Conservation (phyloP, 1,284 basidiomycete species). For the Fomitopsis palustris region DNA sequence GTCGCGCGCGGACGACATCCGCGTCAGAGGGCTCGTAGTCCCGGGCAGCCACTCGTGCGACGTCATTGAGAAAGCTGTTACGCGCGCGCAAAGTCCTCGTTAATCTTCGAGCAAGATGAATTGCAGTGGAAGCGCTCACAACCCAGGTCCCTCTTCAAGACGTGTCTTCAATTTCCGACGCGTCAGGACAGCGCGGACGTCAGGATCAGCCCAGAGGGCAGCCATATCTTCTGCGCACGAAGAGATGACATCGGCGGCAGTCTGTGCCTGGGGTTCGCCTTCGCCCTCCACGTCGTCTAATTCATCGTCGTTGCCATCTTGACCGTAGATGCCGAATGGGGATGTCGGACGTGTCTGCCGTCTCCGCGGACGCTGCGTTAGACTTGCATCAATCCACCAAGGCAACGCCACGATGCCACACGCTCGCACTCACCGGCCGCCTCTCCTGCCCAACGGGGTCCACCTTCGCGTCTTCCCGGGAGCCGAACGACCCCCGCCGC, state of each 20-base stretch:
- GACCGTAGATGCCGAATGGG: neutral
- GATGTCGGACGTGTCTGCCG: constrained; percentile 1
- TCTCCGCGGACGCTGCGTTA: neutral
- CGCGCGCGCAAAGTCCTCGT: neutral
- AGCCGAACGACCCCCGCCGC: constrained; percentile 3
- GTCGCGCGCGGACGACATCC: constrained; percentile 66
- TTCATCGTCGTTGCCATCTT: neutral
- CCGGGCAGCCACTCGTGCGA: constrained; percentile 54
- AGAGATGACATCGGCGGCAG: constrained; percentile 46
- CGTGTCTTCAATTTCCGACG: constrained; percentile 39
- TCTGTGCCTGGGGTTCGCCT: constrained; percentile 33
- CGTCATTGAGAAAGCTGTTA: constrained; percentile 52
- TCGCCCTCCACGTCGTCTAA: neutral
- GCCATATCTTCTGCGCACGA: constrained; percentile 61
- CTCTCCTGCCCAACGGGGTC: neutral
- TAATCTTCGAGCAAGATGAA: constrained; percentile 17
- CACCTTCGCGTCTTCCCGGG: constrained; percentile 7
- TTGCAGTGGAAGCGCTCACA: constrained; percentile 43
- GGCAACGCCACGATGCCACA: neutral
- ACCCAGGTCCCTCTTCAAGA: constrained; percentile 65
- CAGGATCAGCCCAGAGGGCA: constrained; percentile 58
- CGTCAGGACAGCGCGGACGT: constrained; percentile 51
- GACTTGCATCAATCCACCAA: neutral
- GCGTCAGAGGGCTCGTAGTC: constrained; percentile 64
- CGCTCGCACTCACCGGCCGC: neutral